Conservation (phyloP, 139 green algal species). For the Haematococcus lacustris region DNA sequence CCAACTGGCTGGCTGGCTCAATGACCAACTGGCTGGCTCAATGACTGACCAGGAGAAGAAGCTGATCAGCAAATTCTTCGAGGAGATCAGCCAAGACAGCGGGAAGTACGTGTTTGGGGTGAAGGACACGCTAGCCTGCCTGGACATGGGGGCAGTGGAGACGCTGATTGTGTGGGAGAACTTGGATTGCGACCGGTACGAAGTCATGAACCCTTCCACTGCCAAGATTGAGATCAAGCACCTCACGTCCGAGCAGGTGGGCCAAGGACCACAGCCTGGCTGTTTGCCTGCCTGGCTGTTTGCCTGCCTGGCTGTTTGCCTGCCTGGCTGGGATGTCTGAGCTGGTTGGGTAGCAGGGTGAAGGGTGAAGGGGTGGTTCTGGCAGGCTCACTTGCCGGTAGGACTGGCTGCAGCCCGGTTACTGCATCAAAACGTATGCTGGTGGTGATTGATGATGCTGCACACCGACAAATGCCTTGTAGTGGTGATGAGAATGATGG, state of each 20-base stretch:
- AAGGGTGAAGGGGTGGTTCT: not conserved
- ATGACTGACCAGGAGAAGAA: slow-evolving; percentile 83
- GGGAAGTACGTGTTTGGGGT: slow-evolving; percentile 93
- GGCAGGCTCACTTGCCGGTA: too few relatives aligned
- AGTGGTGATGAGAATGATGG: too few relatives aligned
- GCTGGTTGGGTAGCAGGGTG: slow-evolving; percentile 80
- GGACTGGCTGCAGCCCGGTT: too few relatives aligned
- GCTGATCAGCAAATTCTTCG: slow-evolving; percentile 90
- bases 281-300: too few relatives aligned
- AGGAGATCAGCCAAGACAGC: slow-evolving; percentile 91
- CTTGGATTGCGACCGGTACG: slow-evolving; percentile 68
- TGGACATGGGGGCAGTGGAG: slow-evolving; percentile 99
- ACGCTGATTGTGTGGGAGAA: slow-evolving; percentile 98
- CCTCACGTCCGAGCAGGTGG: slow-evolving; percentile 82
- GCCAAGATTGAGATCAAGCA: slow-evolving; percentile 69
- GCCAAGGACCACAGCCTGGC: too few relatives aligned
- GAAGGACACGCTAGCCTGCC: slow-evolving; percentile 88
- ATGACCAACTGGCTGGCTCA: too few relatives aligned
- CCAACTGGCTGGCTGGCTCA: too few relatives aligned
- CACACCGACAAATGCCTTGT: too few relatives aligned
- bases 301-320: too few relatives aligned
- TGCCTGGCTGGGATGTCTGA: too few relatives aligned
- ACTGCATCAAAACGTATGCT: not conserved
- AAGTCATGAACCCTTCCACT: slow-evolving; percentile 62
- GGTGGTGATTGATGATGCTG: too few relatives aligned